Evolutionary conservation across 1,284 basidiomycete genomes (phyloP).

Genomic region (Trichosporon coremiiforme): DNA sequence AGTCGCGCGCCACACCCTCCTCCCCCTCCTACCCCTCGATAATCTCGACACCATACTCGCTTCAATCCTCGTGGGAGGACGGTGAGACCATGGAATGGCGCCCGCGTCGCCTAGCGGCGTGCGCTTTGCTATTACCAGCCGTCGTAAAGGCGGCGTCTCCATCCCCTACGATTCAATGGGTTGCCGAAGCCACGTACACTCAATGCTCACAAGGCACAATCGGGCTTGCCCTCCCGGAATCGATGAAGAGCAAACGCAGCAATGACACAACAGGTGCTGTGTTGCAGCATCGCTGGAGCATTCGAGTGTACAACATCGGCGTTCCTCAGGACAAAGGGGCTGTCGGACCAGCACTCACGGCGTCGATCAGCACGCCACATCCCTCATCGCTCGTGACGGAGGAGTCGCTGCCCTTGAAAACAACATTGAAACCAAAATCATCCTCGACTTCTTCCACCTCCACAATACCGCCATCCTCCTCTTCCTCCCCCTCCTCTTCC

Average conservation of each 20-base stretch:
- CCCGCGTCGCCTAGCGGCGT: constrained; percentile 13
- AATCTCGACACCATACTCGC: not conserved
- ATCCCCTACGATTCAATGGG: constrained; percentile 1
- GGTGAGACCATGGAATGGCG: constrained; percentile 16
- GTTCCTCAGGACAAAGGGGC: constrained; percentile 10
- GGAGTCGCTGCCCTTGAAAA: not conserved
- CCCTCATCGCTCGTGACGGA: not conserved
- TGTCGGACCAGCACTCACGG: not conserved
- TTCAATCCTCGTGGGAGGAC: constrained; percentile 1
- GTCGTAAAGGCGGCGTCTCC: not conserved
- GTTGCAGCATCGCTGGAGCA: not conserved
- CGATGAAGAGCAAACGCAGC: not conserved
- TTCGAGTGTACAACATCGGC: constrained; percentile 11
- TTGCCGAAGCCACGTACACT: not conserved
- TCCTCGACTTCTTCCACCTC: not conserved
- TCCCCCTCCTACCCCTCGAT: not conserved
- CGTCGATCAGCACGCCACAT: not conserved
- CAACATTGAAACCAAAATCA: not conserved
- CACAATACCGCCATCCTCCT: not conserved
- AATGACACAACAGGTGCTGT: not conserved
- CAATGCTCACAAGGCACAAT: constrained; percentile 7
- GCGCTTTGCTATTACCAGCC: not conserved
- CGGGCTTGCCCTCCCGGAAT: not conserved
- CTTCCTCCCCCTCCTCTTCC: not conserved
- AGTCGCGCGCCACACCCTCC: not conserved